Evolutionary conservation across 805 yeast species (phyloP).

Genomic region (Saccharomycopsis lassenensis): DNA sequence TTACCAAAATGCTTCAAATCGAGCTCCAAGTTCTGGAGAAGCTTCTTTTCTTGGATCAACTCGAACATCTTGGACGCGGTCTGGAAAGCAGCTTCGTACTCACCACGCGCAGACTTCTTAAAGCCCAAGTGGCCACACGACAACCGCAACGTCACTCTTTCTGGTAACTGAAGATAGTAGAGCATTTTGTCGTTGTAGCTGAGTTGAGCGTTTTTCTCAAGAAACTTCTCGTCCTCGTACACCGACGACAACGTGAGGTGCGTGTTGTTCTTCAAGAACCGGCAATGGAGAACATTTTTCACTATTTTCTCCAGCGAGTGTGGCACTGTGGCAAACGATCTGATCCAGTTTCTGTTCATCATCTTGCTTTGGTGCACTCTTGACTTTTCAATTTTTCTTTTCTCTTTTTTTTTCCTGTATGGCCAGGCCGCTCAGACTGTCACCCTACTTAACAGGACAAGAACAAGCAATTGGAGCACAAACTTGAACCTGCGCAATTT

Average conservation of each 20-base stretch:
- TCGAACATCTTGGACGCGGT: constrained; percentile 65
- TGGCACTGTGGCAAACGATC: too few relatives aligned
- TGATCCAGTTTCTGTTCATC: too few relatives aligned
- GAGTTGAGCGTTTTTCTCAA: constrained; percentile 42
- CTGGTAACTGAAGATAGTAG: constrained; percentile 70
- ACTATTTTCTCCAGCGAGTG: constrained; percentile 35
- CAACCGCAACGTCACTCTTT: constrained; percentile 54
- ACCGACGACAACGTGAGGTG: constrained; percentile 65
- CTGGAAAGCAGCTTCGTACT: constrained; percentile 88
- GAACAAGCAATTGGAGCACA: too few relatives aligned
- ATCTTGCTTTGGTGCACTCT: too few relatives aligned
- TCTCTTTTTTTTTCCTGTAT: too few relatives aligned
- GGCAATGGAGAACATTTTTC: constrained; percentile 64
- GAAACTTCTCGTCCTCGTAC: constrained; percentile 49
- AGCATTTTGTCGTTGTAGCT: constrained; percentile 61
- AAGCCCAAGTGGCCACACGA: constrained; percentile 85
- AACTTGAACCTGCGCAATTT: too few relatives aligned
- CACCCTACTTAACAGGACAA: too few relatives aligned
- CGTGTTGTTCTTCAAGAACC: constrained; percentile 76
- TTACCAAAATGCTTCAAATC: constrained; percentile 76
- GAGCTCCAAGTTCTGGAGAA: constrained; percentile 58
- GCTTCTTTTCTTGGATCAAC: constrained; percentile 51
- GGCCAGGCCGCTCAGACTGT: too few relatives aligned
- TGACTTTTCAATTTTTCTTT: too few relatives aligned
- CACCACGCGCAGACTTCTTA: constrained; percentile 81